Conservation (phyloP, 108 stramenopile genomes). For the Licmophora abbreviata region DNA sequence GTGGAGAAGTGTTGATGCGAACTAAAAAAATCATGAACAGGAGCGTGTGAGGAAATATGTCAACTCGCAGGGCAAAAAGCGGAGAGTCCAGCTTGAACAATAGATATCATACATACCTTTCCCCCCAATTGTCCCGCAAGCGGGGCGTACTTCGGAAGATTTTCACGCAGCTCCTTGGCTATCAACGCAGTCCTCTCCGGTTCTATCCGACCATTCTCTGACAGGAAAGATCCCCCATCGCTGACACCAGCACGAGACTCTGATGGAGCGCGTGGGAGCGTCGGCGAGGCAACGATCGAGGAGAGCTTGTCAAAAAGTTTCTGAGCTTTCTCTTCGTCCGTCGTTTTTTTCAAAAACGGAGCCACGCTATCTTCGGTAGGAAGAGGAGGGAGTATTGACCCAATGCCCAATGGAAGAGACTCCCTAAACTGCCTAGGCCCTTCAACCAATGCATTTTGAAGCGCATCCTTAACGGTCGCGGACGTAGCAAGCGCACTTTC, state of each 20-base stretch:
- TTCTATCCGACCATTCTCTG: constrained; percentile 3
- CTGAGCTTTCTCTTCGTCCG: constrained; percentile 19
- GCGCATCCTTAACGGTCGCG: constrained; percentile 20
- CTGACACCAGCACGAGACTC: background rate
- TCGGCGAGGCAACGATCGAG: background rate
- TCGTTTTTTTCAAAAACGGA: constrained; percentile 20
- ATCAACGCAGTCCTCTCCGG: constrained; percentile 23
- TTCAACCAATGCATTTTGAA: constrained; percentile 11
- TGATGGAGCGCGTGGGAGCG: background rate
- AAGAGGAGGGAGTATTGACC: constrained; percentile 13
- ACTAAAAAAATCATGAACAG: no score
- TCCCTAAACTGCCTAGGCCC: constrained; percentile 15
- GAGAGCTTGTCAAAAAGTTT: constrained; percentile 15
- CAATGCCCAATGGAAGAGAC: constrained; percentile 18
- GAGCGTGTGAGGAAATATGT: background rate
- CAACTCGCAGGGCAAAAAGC: background rate
- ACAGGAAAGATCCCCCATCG: background rate
- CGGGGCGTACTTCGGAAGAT: constrained; percentile 17
- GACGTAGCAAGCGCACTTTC: constrained; percentile 22
- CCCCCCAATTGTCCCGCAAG: constrained; percentile 16
- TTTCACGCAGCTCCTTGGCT: constrained; percentile 21
- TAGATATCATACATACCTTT: constrained; percentile 4
- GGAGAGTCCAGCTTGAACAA: no score
- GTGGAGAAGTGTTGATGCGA: constrained; percentile 11
- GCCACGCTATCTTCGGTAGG: constrained; percentile 12